Evolutionary conservation across 2,329 filamentous ascomycete genomes (phyloP).

Genomic region (Metarhizium guizhouense): DNA sequence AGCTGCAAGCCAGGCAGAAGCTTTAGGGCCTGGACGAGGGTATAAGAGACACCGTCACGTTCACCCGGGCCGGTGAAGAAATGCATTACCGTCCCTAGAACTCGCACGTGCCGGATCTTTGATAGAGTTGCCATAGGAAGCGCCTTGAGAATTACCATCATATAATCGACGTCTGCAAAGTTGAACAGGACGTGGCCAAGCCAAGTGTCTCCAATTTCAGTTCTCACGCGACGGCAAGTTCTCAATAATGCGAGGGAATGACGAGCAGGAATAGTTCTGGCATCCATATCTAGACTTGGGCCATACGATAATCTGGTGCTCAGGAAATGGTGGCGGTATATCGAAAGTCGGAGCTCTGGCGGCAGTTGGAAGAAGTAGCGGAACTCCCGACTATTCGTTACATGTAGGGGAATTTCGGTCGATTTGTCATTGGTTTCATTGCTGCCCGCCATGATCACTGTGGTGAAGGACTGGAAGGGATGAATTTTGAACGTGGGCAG

Average conservation of each 20-base stretch:
- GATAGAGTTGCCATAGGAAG: background rate
- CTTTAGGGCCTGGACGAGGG: background rate
- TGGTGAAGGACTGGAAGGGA: background rate
- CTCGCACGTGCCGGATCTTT: constrained; percentile 4
- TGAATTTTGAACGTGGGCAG: background rate
- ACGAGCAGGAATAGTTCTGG: background rate
- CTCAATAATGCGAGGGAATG: background rate
- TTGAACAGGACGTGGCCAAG: constrained; percentile 6
- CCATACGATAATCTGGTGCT: background rate
- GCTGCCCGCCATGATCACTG: background rate
- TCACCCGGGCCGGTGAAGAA: background rate
- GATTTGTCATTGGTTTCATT: background rate
- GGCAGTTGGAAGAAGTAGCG: background rate
- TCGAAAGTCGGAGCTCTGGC: background rate
- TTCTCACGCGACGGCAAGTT: constrained; percentile 5
- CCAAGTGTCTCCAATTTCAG: constrained; percentile 9
- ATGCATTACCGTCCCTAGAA: background rate
- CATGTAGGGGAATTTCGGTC: background rate
- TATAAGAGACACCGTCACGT: background rate
- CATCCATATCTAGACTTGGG: background rate
- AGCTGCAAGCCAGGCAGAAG: constrained; percentile 7
- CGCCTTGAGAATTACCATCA: constrained; percentile 6
- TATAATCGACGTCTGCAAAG: constrained; percentile 3
- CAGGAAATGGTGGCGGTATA: background rate
- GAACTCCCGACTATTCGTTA: background rate